Evolutionary conservation across 345 rosid species (phyloP).

Genomic region (Salix viminalis): DNA sequence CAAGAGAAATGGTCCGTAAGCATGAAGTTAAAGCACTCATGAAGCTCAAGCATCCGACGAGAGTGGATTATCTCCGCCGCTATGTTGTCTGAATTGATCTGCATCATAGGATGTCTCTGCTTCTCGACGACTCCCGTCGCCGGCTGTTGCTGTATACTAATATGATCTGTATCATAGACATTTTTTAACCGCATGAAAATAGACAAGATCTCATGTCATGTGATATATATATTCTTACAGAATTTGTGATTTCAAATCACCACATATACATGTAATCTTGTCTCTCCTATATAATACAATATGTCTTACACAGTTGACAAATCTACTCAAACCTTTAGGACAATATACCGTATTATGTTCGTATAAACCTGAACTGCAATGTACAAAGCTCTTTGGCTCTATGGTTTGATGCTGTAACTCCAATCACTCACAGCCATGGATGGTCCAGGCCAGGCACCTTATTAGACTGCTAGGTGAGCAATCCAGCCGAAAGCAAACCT

Average conservation of each 20-base stretch:
- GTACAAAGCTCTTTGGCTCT: neutral
- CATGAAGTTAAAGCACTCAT: constrained; percentile 90
- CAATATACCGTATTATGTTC: neutral
- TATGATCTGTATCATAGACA: constrained; percentile 21
- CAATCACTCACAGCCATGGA: neutral
- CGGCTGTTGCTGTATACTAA: constrained; percentile 8
- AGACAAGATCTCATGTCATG: constrained; percentile 17
- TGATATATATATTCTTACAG: constrained; percentile 13
- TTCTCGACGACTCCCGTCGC: neutral
- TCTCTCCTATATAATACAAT: neutral
- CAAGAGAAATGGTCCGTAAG: constrained; percentile 96
- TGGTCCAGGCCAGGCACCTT: neutral
- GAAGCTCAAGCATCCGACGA: constrained; percentile 95
- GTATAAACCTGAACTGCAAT: neutral
- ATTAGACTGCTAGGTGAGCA: neutral
- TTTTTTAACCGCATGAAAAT: constrained; percentile 17
- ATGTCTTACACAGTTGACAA: neutral
- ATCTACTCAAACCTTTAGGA: neutral
- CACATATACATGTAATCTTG: constrained; percentile 4
- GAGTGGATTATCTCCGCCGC: constrained; percentile 78
- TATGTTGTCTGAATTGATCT: constrained; percentile 48
- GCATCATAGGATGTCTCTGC: neutral
- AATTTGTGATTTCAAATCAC: constrained; percentile 2
- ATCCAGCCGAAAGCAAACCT: neutral
- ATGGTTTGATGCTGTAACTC: neutral